Evolutionary conservation across 2,329 filamentous ascomycete species (phyloP), one percentile per base, ranked within the genome.

Genomic region (Aspergillus costaricaensis): DNA sequence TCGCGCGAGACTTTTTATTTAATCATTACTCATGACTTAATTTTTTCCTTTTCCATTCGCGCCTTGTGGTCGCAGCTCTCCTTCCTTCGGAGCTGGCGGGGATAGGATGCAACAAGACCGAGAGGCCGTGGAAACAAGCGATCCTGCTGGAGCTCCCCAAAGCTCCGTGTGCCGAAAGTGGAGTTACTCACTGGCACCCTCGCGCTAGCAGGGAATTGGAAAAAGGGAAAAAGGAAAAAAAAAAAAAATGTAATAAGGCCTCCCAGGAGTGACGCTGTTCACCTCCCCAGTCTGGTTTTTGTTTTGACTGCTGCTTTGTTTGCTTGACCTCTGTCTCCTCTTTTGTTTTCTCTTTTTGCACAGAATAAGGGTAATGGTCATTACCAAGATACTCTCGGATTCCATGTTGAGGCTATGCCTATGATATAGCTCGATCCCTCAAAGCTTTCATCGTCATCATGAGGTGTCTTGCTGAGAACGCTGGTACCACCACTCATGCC

Each of bases 51-150:
- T 36, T 14, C 32, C 32, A 14, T 36, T 15, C 12, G 32, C 32
- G 51, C 53, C 17, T 17, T 49, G 48, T 47, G 43, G 56, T 36
- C 55, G 53, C 43, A 58, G 49, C 55, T 58, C 44, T 62, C 57
- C 62, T 67, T 65, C 62, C 59, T 67, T 68, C 66, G 70, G 69
- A 67, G 44, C 58, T 50, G 65, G 65, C 69, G 71, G 71, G 68
- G 67, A 72, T 73, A 71, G 68, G 57, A 58, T 58, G 59, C 53
- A 61, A 39, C 60, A 58, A 64, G 54, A 61, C 67, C 63, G 63
- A 65, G 53, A 60, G 64, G 68, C 62, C 70, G 71, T 73, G 70
- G 70, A 65, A 71, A 68, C 58, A 72, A 67, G 43, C 47, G 25
- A 12, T 36, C 32, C 32, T 30, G 47, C 41, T 51, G 38, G 30